These are phyloP conservation scores for Astragalus membranaceus DNA, from an alignment of 306 rosid genomes.

Conservation along the genomic window DNA sequence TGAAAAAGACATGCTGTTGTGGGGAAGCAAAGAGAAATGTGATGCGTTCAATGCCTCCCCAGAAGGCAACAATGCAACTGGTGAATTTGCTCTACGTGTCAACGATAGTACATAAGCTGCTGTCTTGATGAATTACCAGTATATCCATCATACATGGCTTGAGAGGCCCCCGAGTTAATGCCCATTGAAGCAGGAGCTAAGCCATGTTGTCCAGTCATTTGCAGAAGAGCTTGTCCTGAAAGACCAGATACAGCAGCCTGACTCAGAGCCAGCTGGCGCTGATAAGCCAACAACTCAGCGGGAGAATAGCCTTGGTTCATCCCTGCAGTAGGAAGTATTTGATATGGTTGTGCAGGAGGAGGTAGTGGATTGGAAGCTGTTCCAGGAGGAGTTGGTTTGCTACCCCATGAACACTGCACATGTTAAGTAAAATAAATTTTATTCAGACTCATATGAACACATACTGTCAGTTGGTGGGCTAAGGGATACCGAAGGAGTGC, in stretches of 20 bases:
- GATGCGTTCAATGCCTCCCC: constrained; percentile 21
- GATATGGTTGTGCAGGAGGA: constrained; percentile 63
- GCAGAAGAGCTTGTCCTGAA: constrained; percentile 57
- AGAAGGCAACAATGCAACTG: constrained; percentile 12
- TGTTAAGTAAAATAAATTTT: not conserved
- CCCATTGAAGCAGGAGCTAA: constrained; percentile 57
- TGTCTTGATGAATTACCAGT: constrained; percentile 54
- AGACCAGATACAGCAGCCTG: constrained; percentile 66
- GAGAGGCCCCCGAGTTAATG: constrained; percentile 51
- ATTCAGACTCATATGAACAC: not conserved
- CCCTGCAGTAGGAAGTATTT: constrained; percentile 51
- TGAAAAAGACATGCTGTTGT: constrained; percentile 13
- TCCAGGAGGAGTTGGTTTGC: constrained; percentile 63
- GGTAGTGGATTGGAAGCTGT: constrained; percentile 46
- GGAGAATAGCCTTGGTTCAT: constrained; percentile 72
- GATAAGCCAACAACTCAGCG: constrained; percentile 65
- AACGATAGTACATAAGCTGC: constrained; percentile 74
- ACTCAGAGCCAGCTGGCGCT: constrained; percentile 68
- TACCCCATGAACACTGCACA: constrained; percentile 61
- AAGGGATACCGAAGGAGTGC: no score
- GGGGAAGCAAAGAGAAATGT: constrained; percentile 24
- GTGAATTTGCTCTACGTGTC: constrained; percentile 7
- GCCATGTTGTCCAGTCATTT: constrained; percentile 54
- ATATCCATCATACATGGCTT: constrained; percentile 67
- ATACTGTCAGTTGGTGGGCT: not conserved